Evolutionary conservation across 2,329 filamentous ascomycete genomes (phyloP).

Genomic region (Zymoseptoria crescenta): DNA sequence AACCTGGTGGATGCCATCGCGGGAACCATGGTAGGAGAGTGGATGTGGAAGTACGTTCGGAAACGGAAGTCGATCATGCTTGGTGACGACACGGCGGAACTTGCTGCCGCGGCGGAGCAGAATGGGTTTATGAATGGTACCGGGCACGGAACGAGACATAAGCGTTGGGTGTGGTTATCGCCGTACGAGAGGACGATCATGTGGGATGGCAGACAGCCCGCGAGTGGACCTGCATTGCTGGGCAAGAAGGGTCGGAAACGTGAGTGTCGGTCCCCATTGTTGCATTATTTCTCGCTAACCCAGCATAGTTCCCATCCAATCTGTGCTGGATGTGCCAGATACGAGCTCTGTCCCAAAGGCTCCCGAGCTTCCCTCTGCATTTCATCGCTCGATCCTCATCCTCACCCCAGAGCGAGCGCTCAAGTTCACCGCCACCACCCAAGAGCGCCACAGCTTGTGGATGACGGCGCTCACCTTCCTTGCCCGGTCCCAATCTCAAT

Average conservation of each 20-base stretch:
- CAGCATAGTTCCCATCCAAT: constrained; percentile 77
- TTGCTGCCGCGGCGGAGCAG: constrained; percentile 46
- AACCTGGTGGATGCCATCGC: constrained; percentile 93
- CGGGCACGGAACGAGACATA: constrained; percentile 66
- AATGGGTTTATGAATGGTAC: constrained; percentile 57
- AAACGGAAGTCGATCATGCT: constrained; percentile 87
- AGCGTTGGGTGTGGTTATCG: constrained; percentile 96
- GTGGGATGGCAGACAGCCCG: constrained; percentile 97
- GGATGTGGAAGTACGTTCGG: constrained; percentile 88
- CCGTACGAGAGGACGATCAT: constrained; percentile 94
- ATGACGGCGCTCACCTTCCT: constrained; percentile 90
- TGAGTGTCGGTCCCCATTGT: constrained; percentile 47
- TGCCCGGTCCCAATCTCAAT: constrained; percentile 57
- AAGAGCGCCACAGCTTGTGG: constrained; percentile 91
- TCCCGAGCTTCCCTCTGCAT: constrained; percentile 39
- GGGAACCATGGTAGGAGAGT: constrained; percentile 96
- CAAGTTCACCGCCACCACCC: constrained; percentile 80
- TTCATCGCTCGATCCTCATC: constrained; percentile 91
- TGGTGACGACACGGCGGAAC: constrained; percentile 48
- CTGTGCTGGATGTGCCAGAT: constrained; percentile 93
- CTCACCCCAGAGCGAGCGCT: constrained; percentile 86
- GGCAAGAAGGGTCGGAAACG: constrained; percentile 91
- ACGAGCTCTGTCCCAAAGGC: constrained; percentile 74
- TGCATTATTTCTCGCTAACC: constrained; percentile 6
- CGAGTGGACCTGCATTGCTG: constrained; percentile 75